Percentiles rank a stretch among this genome's conserved stretches.
phyloP scores from a whole-genome alignment of 2,329 filamentous ascomycete species.

The Niveomyces coronatus region DNA sequence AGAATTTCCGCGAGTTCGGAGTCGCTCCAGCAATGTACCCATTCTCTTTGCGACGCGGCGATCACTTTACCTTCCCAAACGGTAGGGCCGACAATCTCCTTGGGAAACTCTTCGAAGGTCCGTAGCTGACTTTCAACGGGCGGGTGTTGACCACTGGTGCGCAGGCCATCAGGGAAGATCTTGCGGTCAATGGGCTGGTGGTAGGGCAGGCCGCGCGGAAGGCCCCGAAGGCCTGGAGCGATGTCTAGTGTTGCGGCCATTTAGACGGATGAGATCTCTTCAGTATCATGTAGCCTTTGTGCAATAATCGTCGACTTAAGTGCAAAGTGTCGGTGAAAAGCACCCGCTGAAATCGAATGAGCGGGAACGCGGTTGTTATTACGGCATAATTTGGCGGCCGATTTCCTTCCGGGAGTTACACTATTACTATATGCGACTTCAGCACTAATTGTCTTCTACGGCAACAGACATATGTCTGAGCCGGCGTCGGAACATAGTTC shows the following conservation, averaged over 20 bases:
- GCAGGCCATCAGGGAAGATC: constrained; percentile 37
- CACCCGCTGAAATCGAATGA: too few species aligned
- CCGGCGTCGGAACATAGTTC: too few species aligned
- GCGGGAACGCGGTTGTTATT: too few species aligned
- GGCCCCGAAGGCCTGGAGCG: constrained; percentile 7
- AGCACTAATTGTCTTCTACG: too few species aligned
- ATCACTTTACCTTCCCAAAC: constrained; percentile 63
- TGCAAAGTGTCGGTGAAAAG: too few species aligned
- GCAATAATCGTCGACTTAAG: too few species aligned
- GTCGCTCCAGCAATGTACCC: constrained; percentile 60
- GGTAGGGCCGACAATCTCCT: constrained; percentile 58
- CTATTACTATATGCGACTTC: too few species aligned
- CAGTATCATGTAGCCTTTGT: background rate
- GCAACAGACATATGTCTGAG: too few species aligned
- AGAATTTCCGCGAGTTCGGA: constrained; percentile 59
- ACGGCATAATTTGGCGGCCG: too few species aligned
- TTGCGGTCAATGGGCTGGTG: constrained; percentile 7
- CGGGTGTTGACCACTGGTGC: constrained; percentile 58
- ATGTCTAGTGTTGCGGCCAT: constrained; percentile 6
- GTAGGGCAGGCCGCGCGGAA: constrained; percentile 7
- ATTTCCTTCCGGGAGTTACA: too few species aligned
- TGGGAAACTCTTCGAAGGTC: constrained; percentile 61
- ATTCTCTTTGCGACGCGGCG: constrained; percentile 50
- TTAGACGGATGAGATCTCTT: background rate
- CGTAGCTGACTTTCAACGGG: constrained; percentile 56